A percentile compares a stretch with the other conserved stretches of the same genome.
Conservation (phyloP, 2,329 filamentous ascomycete genomes). For the Botryotinia convoluta region DNA sequence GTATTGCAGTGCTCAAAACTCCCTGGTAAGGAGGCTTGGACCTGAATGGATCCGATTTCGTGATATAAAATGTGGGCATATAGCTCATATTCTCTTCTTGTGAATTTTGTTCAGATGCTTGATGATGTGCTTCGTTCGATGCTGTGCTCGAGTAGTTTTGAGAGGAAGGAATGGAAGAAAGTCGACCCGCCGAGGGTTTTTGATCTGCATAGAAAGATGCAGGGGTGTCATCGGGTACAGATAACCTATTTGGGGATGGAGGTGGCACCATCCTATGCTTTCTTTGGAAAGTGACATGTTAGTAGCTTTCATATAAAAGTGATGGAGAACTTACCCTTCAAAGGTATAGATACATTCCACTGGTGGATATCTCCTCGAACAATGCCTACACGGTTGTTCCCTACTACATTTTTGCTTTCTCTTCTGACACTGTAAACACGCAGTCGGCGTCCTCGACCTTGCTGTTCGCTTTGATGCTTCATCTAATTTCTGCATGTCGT, state of each 20-base stretch:
- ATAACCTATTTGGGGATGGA: neutral
- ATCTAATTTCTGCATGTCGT: conserved; percentile 20
- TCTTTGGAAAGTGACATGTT: neutral
- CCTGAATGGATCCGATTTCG: neutral
- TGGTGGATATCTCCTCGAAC: conserved; percentile 18
- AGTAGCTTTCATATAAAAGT: neutral
- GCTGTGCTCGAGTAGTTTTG: neutral
- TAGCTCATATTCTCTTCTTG: neutral
- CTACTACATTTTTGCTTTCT: conserved; percentile 21
- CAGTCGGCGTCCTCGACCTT: conserved; percentile 17
- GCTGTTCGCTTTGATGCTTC: conserved; percentile 13
- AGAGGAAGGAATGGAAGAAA: neutral
- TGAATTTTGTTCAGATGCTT: neutral
- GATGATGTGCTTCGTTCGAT: neutral
- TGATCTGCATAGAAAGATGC: neutral
- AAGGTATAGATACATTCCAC: conserved; percentile 20
- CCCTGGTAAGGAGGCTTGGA: neutral
- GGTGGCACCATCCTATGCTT: neutral
- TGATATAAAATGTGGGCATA: neutral
- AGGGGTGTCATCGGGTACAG: neutral
- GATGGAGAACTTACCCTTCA: conserved; percentile 7
- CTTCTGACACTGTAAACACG: conserved; percentile 18
- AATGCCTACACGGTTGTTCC: conserved; percentile 20
- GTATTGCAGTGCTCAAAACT: neutral
- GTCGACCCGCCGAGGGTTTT: neutral